A percentile compares a stretch with the other conserved stretches of the same genome.
Conservation (phyloP, 495 filamentous ascomycete species). For the Penicillium psychrofluorescens region DNA sequence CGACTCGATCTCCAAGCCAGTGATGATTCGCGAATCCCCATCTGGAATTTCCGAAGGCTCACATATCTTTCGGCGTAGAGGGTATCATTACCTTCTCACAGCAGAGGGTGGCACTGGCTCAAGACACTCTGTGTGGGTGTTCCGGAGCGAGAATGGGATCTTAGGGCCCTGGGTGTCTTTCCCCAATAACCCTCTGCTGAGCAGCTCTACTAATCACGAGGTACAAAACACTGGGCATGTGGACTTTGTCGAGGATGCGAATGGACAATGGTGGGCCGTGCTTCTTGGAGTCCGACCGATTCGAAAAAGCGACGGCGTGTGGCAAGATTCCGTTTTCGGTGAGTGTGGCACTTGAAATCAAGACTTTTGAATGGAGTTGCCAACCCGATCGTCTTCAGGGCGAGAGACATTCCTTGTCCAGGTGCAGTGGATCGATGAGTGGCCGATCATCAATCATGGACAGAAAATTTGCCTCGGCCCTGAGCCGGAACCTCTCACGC, state of each 20-base stretch:
- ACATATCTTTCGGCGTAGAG: constrained; percentile 45
- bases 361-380: background rate
- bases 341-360: background rate
- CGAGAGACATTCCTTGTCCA: constrained; percentile 2
- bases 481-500: no score
- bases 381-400: background rate
- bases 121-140: background rate
- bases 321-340: no score
- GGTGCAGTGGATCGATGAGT: constrained; percentile 3
- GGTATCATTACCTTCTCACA: constrained; percentile 47
- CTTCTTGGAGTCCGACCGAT: constrained; percentile 1
- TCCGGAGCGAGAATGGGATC: background rate
- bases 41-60: constrained; percentile 49
- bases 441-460: constrained; percentile 2
- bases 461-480: background rate
- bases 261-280: constrained; percentile 1
- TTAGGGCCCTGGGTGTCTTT: background rate
- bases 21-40: no score
- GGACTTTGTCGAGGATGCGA: background rate
- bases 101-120: constrained; percentile 30
- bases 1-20: no score
- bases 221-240: constrained; percentile 1
- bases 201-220: background rate
- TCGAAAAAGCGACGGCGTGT: no score
- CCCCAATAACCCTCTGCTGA: background rate